Percentiles rank a stretch among this genome's conserved stretches.
Evolutionary conservation across 345 rosid species (phyloP).

Genomic region (Populus deltoides): DNA sequence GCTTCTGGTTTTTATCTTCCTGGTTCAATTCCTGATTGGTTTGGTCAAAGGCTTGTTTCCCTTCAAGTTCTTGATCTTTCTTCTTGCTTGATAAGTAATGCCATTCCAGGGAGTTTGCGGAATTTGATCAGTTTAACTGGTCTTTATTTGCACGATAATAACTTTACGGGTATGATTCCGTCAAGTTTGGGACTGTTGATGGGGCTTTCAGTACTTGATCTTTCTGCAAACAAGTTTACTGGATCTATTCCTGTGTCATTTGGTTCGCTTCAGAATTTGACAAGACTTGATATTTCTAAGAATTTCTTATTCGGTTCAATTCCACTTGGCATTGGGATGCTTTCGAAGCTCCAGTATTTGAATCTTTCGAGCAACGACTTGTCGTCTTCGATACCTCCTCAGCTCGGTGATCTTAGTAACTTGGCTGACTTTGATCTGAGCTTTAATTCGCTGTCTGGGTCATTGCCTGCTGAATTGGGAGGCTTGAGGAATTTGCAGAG

Average conservation of each 20-base stretch:
- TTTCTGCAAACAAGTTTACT: constrained; percentile 55
- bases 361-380: constrained; percentile 75
- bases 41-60: constrained; percentile 51
- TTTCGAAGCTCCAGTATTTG: constrained; percentile 52
- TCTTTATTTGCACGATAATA: constrained; percentile 62
- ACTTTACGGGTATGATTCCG: constrained; percentile 59
- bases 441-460: constrained; percentile 62
- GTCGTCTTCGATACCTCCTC: constrained; percentile 62
- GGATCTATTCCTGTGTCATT: constrained; percentile 73
- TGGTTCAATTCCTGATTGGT: constrained; percentile 75
- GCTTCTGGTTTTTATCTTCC: constrained; percentile 77
- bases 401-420: constrained; percentile 62
- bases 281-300: constrained; percentile 66
- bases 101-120: constrained; percentile 63
- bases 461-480: constrained; percentile 54
- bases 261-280: constrained; percentile 50
- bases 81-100: constrained; percentile 59
- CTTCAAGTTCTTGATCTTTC: constrained; percentile 85
- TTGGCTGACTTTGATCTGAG: constrained; percentile 83
- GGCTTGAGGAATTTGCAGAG: constrained; percentile 61
- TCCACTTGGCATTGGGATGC: constrained; percentile 55
- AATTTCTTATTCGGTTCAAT: constrained; percentile 64
- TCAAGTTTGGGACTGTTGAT: constrained; percentile 52
- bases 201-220: constrained; percentile 58
- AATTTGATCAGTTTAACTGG: constrained; percentile 58